Percentiles rank a stretch among this genome's conserved stretches.
These are phyloP conservation scores for Diaporthe citriasiana DNA, from an alignment of 2,329 filamentous ascomycete genomes.

Conservation along the genomic window DNA sequence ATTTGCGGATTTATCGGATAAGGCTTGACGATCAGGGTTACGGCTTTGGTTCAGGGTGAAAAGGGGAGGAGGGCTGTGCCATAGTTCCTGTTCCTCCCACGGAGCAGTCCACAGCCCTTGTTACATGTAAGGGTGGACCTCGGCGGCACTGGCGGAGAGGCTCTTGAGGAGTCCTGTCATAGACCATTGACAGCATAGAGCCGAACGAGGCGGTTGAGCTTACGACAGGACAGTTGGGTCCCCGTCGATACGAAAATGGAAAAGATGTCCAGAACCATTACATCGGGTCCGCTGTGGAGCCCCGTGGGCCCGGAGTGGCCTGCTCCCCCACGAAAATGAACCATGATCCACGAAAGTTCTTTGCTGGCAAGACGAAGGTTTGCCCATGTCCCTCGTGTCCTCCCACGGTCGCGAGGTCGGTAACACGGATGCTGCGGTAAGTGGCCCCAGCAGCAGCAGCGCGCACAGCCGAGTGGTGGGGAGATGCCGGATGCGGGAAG, in stretches of 20 bases:
- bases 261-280: conserved; percentile 27
- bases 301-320: conserved; percentile 17
- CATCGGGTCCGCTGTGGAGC: conserved; percentile 21
- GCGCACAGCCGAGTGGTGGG: conserved; percentile 1
- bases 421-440: conserved; percentile 11
- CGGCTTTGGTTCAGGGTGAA: background rate
- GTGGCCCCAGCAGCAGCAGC: conserved; percentile 6
- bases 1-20: conserved; percentile 33
- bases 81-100: background rate
- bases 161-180: conserved; percentile 22
- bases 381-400: conserved; percentile 13
- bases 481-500: conserved; percentile 4
- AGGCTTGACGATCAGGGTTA: conserved; percentile 33
- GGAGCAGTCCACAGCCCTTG: conserved; percentile 17
- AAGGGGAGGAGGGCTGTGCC: background rate
- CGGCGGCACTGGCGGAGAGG: conserved; percentile 3
- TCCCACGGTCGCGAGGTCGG: background rate
- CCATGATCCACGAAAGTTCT: conserved; percentile 14
- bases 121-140: background rate
- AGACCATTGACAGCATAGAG: conserved; percentile 25
- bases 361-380: conserved; percentile 5
- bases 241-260: conserved; percentile 23
- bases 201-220: conserved; percentile 18
- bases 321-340: conserved; percentile 16
- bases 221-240: conserved; percentile 12